Evolutionary conservation across 2,329 filamentous ascomycete genomes (phyloP), one percentile per base, ranked within the genome.

Genomic region (Stenocarpella maydis): DNA sequence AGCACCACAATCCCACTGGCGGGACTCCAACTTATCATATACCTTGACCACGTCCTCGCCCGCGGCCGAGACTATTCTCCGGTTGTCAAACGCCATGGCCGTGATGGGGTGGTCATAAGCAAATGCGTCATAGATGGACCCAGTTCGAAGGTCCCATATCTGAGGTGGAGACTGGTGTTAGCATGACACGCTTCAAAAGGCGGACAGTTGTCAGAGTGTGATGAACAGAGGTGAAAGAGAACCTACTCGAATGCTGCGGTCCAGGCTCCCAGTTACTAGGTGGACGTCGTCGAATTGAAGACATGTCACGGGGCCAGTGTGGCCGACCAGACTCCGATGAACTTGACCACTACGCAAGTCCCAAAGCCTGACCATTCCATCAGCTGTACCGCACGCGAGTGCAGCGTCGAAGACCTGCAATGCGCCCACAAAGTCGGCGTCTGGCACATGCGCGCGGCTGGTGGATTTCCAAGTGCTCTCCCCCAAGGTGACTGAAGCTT

Each of bases 121-220:
- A 80, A 95, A 99, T 21, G 95, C 96, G 79, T 99, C 96, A 79
- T 92, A 92, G 75, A 99, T 98, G 41, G 94, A 95, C 54, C 96
- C 96, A 15, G 94, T 98, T 67, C 96, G 92, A 68, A 99, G 91
- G 81, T 99, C 96, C 96, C 96, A 99, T 78, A 99, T 98, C 95
- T 98, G 31, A 21, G 31, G 9, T 10, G 10, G 17, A 50, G 43
- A 39, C 37, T 26, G 34, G 43, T 12, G 37, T 61, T 24, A 52
- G 61, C 26, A 15, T 7, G 45, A 54, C 24, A 12, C 52, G 5
- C 21, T 28, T 15, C 12, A 17, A 41, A 53, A 3, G 66, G 9
- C 63, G 17, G 63, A 39, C 31, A 5, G 64, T 0, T 15, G 12
- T 49, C 19, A n/a, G n/a, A 67, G 60, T 7, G 28, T 41, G 10